Evolutionary conservation across 208 protist genomes (phyloP).

Genomic region (Leishmania lainsoni): DNA sequence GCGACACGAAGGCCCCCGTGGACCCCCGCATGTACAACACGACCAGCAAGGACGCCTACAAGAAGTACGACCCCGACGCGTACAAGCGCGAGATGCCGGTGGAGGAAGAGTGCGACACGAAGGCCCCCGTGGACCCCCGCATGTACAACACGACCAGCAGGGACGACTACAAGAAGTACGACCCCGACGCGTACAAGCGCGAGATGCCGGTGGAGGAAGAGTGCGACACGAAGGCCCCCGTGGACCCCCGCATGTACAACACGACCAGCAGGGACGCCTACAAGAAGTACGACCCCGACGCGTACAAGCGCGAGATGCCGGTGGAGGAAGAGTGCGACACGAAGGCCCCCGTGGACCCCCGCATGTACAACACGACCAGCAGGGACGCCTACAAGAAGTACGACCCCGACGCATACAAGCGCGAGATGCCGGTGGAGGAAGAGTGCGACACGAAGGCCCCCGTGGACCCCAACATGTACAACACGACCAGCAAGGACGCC

Average conservation of each 20-base stretch:
- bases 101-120: neutral
- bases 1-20: conserved; percentile 18
- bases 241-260: conserved; percentile 34
- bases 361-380: conserved; percentile 21
- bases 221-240: neutral
- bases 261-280: conserved; percentile 3
- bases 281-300: conserved; percentile 27
- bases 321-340: neutral
- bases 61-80: neutral
- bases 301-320: conserved; percentile 15
- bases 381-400: conserved; percentile 19
- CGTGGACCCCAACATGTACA: conserved; percentile 46
- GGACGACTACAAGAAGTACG: conserved; percentile 2
- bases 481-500: conserved; percentile 40
- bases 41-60: neutral
- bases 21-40: conserved; percentile 49
- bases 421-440: neutral
- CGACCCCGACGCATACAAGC: conserved; percentile 22
- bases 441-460: neutral
- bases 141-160: conserved; percentile 50
- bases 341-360: conserved; percentile 18
- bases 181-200: neutral
- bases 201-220: too few species aligned
- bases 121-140: conserved; percentile 28
- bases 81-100: conserved; percentile 7